Conservation (phyloP, 306 rosid genomes). For the Arachis stenosperma region DNA sequence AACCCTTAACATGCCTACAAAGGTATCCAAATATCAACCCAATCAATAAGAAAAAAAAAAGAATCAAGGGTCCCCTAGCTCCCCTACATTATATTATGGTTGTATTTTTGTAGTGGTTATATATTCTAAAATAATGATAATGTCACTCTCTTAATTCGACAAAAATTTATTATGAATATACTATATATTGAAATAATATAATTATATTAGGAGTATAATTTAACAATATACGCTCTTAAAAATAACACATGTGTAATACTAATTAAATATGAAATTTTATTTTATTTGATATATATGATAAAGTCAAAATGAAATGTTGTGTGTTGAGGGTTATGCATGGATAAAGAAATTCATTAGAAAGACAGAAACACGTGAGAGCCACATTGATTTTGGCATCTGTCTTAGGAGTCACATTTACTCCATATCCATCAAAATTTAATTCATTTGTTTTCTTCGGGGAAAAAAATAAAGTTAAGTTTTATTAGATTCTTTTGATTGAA, state of each 20-base stretch:
- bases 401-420: slow-evolving; percentile 42
- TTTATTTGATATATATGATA: too few relatives aligned
- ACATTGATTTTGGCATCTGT: slow-evolving; percentile 32
- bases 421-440: slow-evolving; percentile 2
- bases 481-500: not conserved
- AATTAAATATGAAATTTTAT: too few relatives aligned
- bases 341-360: slow-evolving; percentile 16
- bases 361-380: slow-evolving; percentile 45
- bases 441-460: not conserved
- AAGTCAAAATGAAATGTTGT: too few relatives aligned
- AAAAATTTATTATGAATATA: too few relatives aligned
- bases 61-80: slow-evolving; percentile 22
- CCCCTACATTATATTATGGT: slow-evolving; percentile 33
- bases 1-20: slow-evolving; percentile 55
- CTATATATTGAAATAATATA: too few relatives aligned
- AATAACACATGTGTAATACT: too few relatives aligned
- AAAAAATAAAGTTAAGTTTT: not conserved
- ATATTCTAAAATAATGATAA: too few relatives aligned
- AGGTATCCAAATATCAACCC: slow-evolving; percentile 30
- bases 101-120: not conserved
- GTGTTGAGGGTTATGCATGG: slow-evolving; percentile 16
- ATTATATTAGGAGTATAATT: too few relatives aligned
- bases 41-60: slow-evolving; percentile 32
- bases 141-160: too few relatives aligned
- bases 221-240: too few relatives aligned